Conservation (phyloP, 768 basidiomycete genomes). For the Mycena belliarum region DNA sequence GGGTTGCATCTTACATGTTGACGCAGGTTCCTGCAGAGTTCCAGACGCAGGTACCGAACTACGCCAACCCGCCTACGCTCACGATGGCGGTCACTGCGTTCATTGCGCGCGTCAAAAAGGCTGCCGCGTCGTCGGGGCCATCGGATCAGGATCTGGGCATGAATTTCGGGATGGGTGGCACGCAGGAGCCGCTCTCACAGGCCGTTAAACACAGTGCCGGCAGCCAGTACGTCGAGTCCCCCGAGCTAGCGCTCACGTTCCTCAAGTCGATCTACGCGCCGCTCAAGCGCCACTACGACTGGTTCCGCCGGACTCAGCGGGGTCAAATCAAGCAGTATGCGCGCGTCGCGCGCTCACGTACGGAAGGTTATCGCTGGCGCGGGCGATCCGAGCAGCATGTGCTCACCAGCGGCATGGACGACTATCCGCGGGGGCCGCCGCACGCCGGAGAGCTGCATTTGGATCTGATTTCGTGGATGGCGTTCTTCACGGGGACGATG, state of each 20-base stretch:
- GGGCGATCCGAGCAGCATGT: conserved; percentile 86
- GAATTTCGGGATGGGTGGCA: conserved; percentile 50
- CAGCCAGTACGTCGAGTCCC: conserved; percentile 55
- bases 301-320: conserved; percentile 93
- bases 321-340: conserved; percentile 93
- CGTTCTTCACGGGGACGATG: conserved; percentile 94
- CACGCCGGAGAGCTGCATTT: conserved; percentile 91
- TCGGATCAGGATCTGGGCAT: conserved; percentile 68
- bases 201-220: conserved; percentile 27
- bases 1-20: not conserved
- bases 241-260: conserved; percentile 62
- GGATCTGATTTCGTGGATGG: conserved; percentile 96
- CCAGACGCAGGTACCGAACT: conserved; percentile 89
- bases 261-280: conserved; percentile 81
- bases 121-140: conserved; percentile 40
- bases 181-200: conserved; percentile 52
- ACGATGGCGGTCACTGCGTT: conserved; percentile 92
- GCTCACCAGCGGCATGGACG: conserved; percentile 93
- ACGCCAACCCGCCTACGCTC: conserved; percentile 94
- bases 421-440: conserved; percentile 89
- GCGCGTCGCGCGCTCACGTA: conserved; percentile 79
- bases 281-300: conserved; percentile 89
- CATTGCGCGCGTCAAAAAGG: conserved; percentile 67
- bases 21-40: conserved; percentile 83
- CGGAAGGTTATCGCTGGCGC: conserved; percentile 93